Conservation (phyloP, 768 basidiomycete species). For the Kwoniella heveanensis region DNA sequence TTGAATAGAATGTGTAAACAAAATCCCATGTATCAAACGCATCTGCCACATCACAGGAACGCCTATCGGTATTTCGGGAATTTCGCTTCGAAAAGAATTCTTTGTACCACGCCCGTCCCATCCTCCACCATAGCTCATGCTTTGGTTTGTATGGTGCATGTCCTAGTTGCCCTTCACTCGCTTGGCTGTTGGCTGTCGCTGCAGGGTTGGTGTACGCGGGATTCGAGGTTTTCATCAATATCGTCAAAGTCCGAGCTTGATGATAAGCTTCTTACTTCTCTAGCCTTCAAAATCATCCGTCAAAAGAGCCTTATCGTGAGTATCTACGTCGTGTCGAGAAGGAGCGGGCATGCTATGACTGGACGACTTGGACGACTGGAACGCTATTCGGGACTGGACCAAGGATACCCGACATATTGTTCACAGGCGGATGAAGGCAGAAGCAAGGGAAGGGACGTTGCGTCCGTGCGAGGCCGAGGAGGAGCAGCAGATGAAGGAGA, state of each 20-base stretch:
- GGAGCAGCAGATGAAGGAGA: no score
- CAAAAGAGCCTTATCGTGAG: conserved; percentile 5
- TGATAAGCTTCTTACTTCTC: neutral
- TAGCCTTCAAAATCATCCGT: neutral
- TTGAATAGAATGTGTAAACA: no score
- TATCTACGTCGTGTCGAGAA: conserved; percentile 3
- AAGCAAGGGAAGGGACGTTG: no score
- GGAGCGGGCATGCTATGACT: no score
- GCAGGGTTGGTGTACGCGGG: neutral
- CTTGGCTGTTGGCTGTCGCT: neutral
- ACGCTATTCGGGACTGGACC: no score
- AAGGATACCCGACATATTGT: no score
- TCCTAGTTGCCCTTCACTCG: no score
- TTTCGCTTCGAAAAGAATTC: neutral
- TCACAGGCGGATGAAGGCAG: no score
- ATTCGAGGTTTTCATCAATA: conserved; percentile 18
- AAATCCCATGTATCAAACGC: neutral
- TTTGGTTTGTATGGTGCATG: no score
- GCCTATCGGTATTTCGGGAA: neutral
- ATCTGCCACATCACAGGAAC: neutral
- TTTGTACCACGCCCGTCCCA: no score
- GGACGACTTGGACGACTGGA: no score
- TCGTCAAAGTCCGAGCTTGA: neutral
- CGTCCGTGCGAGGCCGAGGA: no score
- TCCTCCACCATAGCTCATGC: neutral